Evolutionary conservation across 108 stramenopile genomes (phyloP), one percentile per base, ranked within the genome.

Genomic region (Discostella pseudostelligera): DNA sequence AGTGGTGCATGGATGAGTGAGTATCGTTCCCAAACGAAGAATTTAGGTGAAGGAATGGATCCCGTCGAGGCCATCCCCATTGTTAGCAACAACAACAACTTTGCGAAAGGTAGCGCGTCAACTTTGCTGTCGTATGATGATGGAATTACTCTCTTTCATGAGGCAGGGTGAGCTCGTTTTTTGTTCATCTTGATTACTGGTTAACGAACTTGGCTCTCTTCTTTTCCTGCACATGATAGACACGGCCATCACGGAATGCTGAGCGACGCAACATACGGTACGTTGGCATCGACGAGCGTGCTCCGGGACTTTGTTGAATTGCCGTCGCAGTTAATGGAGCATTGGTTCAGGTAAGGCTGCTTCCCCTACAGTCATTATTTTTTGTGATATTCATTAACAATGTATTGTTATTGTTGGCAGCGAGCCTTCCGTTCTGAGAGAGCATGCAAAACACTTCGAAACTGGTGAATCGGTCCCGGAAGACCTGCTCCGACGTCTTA

Each of bases 1-100:
- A 65, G 79, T 58, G 86, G 85, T 13, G 89, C 89, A 4, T 90
- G 89, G 89, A 90, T 90, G 89, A 79, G 76, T 56, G 89, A 90
- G 71, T 84, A 78, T 54, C 86, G 89, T n/a, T 65, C 80, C 13
- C 89, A 90, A 59, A 86, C 74, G 16, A 84, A 81, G 55, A 90
- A 90, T 47, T 53, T 90, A 28, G 22, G n/a, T 12, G 58, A 67
- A 19, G 83, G 72, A 35, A 14, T 65, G n/a, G 80, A 84, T 64
- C 47, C 57, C 3, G 69, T 84, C 22, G 64, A 86, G 56, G 59
- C 59, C 1, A 76, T 90, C 53, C 89, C 89, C 3, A 83, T 90
- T 46, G 86, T 90, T 16, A 68, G 61, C 20, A 90, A 90, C 70
- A 90, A 90, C 73, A 90, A 90, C 70, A 90, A 90, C 50, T 86